These are phyloP conservation scores for Scutellaria baicalensis DNA, from an alignment of 257 asterid genomes.

Conservation along the genomic window DNA sequence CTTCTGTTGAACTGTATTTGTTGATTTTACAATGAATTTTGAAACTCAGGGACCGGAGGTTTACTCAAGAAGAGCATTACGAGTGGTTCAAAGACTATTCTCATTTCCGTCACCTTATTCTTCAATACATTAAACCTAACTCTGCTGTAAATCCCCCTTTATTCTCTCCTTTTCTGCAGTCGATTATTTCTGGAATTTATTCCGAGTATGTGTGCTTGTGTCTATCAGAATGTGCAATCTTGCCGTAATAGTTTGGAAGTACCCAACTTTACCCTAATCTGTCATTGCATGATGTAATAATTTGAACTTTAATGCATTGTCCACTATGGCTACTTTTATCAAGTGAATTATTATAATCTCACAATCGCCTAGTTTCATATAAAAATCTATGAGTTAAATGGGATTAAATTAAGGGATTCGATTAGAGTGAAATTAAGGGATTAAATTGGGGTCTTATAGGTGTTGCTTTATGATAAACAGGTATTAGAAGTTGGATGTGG, in stretches of 20 bases:
- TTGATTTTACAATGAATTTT: neutral
- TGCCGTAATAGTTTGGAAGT: neutral
- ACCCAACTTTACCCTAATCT: too few relatives aligned
- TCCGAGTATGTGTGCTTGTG: neutral
- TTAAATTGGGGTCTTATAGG: neutral
- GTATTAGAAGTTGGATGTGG: conserved; percentile 97
- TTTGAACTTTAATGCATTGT: too few relatives aligned
- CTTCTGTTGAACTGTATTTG: neutral
- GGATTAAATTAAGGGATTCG: too few relatives aligned
- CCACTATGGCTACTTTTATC: too few relatives aligned
- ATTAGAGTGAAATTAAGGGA: too few relatives aligned
- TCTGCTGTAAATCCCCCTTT: conserved; percentile 45
- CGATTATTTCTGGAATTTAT: neutral
- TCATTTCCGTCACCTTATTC: conserved; percentile 69
- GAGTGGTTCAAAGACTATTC: conserved; percentile 96
- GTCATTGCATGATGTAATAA: too few relatives aligned
- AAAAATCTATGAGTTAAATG: too few relatives aligned
- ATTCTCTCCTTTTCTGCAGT: neutral
- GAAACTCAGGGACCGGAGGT: conserved; percentile 69
- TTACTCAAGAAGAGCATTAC: conserved; percentile 86
- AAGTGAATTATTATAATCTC: too few relatives aligned
- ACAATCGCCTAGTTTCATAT: too few relatives aligned
- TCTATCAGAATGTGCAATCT: neutral
- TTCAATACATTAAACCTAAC: conserved; percentile 46
- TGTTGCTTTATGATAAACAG: conserved; percentile 28